These are phyloP conservation scores for Aphanomyces astaci DNA, from an alignment of 352 stramenopile species.

Conservation along the genomic window DNA sequence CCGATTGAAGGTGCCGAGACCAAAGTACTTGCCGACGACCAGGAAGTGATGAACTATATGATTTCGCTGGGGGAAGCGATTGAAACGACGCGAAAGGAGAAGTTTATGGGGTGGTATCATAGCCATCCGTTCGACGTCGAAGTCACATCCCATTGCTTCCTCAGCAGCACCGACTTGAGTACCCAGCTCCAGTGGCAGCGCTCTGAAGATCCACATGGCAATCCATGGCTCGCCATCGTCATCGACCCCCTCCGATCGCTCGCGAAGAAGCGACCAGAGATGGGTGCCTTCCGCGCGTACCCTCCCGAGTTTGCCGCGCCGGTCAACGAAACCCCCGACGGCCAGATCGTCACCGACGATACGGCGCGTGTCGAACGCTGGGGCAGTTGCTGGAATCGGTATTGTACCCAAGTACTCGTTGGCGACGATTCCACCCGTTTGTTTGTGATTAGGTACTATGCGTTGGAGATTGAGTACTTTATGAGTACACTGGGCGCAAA, in stretches of 20 bases:
- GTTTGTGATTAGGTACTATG: conserved; percentile 93
- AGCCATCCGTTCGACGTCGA: conserved; percentile 98
- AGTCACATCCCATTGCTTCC: conserved; percentile 95
- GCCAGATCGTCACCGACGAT: conserved; percentile 90
- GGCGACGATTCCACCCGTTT: no score
- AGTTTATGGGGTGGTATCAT: conserved; percentile 99
- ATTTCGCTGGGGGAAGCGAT: conserved; percentile 94
- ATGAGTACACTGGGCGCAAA: conserved; percentile 89
- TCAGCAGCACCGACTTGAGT: conserved; percentile 95
- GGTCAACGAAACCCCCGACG: conserved; percentile 93
- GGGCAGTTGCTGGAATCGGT: conserved; percentile 93
- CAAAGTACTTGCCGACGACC: conserved; percentile 94
- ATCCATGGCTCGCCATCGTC: conserved; percentile 98
- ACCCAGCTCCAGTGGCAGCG: conserved; percentile 98
- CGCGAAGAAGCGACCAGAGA: conserved; percentile 88
- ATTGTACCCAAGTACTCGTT: no score
- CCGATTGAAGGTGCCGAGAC: conserved; percentile 96
- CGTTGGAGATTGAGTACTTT: conserved; percentile 95
- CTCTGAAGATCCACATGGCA: conserved; percentile 90
- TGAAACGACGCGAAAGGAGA: conserved; percentile 92
- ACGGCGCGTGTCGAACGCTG: conserved; percentile 91
- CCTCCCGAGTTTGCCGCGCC: conserved; percentile 92
- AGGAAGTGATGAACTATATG: conserved; percentile 99
- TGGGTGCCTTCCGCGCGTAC: conserved; percentile 97
- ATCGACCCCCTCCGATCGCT: conserved; percentile 95